phyloP scores from a whole-genome alignment of 2,329 filamentous ascomycete species.

The Neonectria coccinea region DNA sequence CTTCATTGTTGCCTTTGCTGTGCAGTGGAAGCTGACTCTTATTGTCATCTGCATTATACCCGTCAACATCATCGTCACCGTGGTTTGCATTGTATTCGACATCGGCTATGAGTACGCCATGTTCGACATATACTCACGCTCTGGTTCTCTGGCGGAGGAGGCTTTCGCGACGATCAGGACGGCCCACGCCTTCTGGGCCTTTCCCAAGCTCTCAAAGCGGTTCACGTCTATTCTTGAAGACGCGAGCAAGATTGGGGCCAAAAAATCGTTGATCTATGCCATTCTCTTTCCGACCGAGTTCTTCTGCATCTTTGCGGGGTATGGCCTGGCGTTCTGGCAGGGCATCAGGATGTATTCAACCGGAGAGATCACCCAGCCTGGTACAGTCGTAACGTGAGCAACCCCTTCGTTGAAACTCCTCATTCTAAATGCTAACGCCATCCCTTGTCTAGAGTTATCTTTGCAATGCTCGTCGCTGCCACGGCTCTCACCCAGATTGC shows the following conservation, averaged over 20 bases:
- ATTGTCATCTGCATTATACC: constrained; percentile 60
- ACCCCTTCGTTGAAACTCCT: not conserved
- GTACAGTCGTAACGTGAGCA: constrained; percentile 60
- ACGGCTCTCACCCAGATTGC: constrained; percentile 60
- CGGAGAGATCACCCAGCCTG: constrained; percentile 59
- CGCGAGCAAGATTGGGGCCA: constrained; percentile 53
- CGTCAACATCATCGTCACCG: constrained; percentile 55
- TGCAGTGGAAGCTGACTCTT: constrained; percentile 58
- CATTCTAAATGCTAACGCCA: constrained; percentile 5
- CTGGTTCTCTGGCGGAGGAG: constrained; percentile 61
- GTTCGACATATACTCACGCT: constrained; percentile 57
- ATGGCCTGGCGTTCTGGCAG: constrained; percentile 64
- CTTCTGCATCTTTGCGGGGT: constrained; percentile 61
- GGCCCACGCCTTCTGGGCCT: constrained; percentile 63
- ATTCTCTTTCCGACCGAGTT: constrained; percentile 60
- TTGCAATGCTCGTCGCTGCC: constrained; percentile 60
- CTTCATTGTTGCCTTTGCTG: constrained; percentile 55
- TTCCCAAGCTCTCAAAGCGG: constrained; percentile 55
- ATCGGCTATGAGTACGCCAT: constrained; percentile 57
- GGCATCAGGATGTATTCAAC: constrained; percentile 59
- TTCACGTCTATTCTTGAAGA: constrained; percentile 58
- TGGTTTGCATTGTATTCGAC: constrained; percentile 54
- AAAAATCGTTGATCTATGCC: constrained; percentile 58
- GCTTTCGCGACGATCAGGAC: constrained; percentile 62
- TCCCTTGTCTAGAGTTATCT: constrained; percentile 53